These are phyloP conservation scores for Pseudogymnoascus sp. DNA, from an alignment of 2,329 filamentous ascomycete species.

Conservation along the genomic window DNA sequence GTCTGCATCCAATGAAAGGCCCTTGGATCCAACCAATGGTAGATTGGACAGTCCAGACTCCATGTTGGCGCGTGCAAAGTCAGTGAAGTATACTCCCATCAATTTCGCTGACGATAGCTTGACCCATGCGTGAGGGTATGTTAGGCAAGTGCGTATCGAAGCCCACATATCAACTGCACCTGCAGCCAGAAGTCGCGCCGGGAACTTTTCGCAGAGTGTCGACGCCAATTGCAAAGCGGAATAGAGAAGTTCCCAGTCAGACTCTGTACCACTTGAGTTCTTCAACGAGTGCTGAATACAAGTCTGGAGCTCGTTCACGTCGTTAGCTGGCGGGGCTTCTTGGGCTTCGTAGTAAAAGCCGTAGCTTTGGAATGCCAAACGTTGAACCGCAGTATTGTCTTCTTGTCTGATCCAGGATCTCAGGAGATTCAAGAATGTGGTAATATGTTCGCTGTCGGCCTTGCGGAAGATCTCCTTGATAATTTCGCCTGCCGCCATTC, in stretches of 20 bases:
- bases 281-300: constrained; percentile 45
- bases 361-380: constrained; percentile 72
- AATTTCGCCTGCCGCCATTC: constrained; percentile 69
- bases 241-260: constrained; percentile 66
- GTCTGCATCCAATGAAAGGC: constrained; percentile 56
- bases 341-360: constrained; percentile 72
- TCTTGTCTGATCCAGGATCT: constrained; percentile 69
- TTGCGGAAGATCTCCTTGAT: constrained; percentile 73
- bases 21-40: constrained; percentile 60
- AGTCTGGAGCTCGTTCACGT: constrained; percentile 43
- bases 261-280: constrained; percentile 41
- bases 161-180: constrained; percentile 62
- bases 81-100: constrained; percentile 67
- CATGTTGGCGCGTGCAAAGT: constrained; percentile 61
- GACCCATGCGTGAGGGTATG: constrained; percentile 63
- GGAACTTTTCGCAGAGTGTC: constrained; percentile 59
- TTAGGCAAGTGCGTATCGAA: constrained; percentile 58
- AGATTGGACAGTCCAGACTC: constrained; percentile 44
- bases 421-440: constrained; percentile 63
- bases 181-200: constrained; percentile 52
- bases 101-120: constrained; percentile 70
- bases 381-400: constrained; percentile 61
- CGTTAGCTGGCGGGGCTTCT: constrained; percentile 47
- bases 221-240: constrained; percentile 62
- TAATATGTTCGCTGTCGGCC: constrained; percentile 63